Evolutionary conservation across 371 early-diverging fungal species (phyloP).

Genomic region (Parasitella parasitica): DNA sequence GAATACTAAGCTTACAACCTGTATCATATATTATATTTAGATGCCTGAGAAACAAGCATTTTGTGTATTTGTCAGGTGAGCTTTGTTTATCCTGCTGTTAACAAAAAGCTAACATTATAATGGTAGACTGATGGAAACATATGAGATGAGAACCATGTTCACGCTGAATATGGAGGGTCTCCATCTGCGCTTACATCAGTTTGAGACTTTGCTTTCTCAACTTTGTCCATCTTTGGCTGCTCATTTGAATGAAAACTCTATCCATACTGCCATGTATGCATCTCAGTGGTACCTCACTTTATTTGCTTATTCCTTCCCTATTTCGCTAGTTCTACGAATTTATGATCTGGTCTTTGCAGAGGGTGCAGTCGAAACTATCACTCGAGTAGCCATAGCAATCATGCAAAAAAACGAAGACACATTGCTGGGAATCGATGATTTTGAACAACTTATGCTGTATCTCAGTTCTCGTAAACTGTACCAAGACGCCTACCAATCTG

Average conservation of each 20-base stretch:
- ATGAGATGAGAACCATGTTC: constrained; percentile 80
- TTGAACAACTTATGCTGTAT: constrained; percentile 81
- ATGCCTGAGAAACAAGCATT: constrained; percentile 95
- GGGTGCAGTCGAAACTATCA: constrained; percentile 82
- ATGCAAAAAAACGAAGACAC: constrained; percentile 77
- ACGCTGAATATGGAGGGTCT: constrained; percentile 88
- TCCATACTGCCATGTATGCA: constrained; percentile 88
- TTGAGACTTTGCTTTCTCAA: constrained; percentile 80
- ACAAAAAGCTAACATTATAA: constrained; percentile 20
- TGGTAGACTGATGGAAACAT: constrained; percentile 77
- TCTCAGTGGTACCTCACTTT: constrained; percentile 94
- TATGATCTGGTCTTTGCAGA: constrained; percentile 91
- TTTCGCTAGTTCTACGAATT: constrained; percentile 84
- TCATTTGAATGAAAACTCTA: constrained; percentile 73
- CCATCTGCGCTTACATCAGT: constrained; percentile 85
- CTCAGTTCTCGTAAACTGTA: constrained; percentile 80
- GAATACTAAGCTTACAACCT: neutral
- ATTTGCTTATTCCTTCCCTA: constrained; percentile 93
- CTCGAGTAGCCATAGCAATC: constrained; percentile 85
- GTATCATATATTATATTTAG: no score
- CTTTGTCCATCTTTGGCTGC: constrained; percentile 73
- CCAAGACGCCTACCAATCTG: constrained; percentile 63
- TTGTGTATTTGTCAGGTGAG: constrained; percentile 76
- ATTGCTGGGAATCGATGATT: constrained; percentile 75
- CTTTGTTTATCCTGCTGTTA: constrained; percentile 18